These are phyloP conservation scores for Tetrapisispora phaffii DNA, from an alignment of 805 yeast genomes.

Conservation along the genomic window DNA sequence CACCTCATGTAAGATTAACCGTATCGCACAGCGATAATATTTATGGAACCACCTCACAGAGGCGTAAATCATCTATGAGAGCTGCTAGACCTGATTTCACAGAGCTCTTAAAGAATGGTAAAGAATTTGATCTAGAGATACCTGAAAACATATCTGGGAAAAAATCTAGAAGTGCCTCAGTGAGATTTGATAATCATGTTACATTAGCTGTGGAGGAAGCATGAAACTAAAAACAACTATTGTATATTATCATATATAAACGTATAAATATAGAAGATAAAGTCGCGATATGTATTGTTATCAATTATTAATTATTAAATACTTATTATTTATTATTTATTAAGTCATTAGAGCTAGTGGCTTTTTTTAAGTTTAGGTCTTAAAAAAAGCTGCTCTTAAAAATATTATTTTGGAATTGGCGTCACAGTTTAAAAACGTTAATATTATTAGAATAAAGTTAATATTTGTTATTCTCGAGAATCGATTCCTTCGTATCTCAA, in stretches of 20 bases:
- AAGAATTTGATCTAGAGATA: constrained; percentile 40
- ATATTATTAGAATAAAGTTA: neutral
- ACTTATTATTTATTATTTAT: no score
- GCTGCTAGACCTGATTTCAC: constrained; percentile 33
- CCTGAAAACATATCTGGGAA: constrained; percentile 29
- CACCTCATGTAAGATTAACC: neutral
- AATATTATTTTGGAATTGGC: neutral
- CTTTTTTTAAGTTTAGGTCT: no score
- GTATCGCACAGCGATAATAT: neutral
- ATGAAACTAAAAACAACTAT: neutral
- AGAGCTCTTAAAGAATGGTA: constrained; percentile 37
- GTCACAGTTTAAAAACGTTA: no score
- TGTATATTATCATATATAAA: no score
- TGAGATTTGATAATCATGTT: constrained; percentile 55
- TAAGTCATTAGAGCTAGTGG: no score
- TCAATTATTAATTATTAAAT: no score
- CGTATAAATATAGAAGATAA: no score
- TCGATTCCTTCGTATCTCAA: neutral
- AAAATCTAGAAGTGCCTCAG: constrained; percentile 48
- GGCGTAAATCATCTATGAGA: constrained; percentile 29
- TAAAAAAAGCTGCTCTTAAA: no score
- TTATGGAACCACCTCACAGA: neutral
- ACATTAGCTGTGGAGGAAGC: constrained; percentile 37
- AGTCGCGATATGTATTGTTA: no score
- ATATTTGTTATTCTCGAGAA: neutral